phyloP scores from a whole-genome alignment of 75 land plant species.

The Sequoia sempervirens region DNA sequence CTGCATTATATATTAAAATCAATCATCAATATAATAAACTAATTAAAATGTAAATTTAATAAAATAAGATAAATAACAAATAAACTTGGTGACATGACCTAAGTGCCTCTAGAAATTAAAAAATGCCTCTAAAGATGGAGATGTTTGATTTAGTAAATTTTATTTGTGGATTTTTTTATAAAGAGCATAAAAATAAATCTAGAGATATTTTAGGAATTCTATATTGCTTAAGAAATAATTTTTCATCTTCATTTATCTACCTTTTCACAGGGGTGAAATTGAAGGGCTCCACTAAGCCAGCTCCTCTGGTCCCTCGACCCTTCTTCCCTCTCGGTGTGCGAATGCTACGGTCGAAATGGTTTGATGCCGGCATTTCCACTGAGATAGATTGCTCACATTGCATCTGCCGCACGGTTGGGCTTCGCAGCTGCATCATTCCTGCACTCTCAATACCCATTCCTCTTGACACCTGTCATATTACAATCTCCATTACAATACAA shows the following conservation, averaged over 20 bases:
- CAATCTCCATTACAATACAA: background rate
- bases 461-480: background rate
- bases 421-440: conserved; percentile 4
- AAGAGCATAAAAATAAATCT: too few species aligned
- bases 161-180: too few species aligned
- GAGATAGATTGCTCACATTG: background rate
- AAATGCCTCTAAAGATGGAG: too few species aligned
- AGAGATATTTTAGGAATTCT: too few species aligned
- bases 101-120: too few species aligned
- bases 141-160: too few species aligned
- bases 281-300: conserved; percentile 18
- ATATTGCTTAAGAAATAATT: background rate
- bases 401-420: background rate
- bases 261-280: conserved; percentile 17
- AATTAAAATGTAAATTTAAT: too few species aligned
- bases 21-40: background rate
- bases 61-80: too few species aligned
- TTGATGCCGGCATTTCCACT: background rate
- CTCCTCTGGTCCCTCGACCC: conserved; percentile 21
- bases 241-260: background rate
- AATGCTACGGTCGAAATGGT: conserved; percentile 28
- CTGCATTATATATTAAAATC: background rate
- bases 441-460: background rate
- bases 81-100: too few species aligned
- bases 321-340: conserved; percentile 19